Evolutionary conservation across 495 filamentous ascomycete species (phyloP).

Genomic region (Pyrenula aspistea): DNA sequence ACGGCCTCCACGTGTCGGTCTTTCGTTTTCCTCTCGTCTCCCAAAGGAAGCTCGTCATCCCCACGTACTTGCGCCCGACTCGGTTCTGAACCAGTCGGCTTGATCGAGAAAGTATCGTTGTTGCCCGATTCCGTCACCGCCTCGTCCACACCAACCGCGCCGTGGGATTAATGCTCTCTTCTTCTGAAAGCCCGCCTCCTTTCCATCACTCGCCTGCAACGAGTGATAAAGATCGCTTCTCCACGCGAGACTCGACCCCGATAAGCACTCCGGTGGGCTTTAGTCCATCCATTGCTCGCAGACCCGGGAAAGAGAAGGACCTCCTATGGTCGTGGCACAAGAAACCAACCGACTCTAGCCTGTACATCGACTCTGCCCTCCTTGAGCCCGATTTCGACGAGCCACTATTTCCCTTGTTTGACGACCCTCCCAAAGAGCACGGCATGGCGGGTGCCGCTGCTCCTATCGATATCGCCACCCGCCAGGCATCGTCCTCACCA

Average conservation of each 20-base stretch:
- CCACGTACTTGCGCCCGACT: background rate
- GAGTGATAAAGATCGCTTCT: constrained; percentile 28
- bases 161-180: constrained; percentile 31
- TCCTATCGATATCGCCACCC: constrained; percentile 55
- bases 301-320: constrained; percentile 28
- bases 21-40: background rate
- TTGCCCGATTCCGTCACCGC: background rate
- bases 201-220: constrained; percentile 24
- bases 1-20: background rate
- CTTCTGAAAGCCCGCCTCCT: constrained; percentile 26
- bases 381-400: constrained; percentile 20
- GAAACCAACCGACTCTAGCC: constrained; percentile 15
- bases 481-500: constrained; percentile 50
- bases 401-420: constrained; percentile 27
- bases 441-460: constrained; percentile 40
- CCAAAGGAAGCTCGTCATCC: background rate
- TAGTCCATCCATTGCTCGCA: constrained; percentile 25
- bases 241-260: constrained; percentile 29
- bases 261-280: constrained; percentile 32
- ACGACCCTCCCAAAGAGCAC: constrained; percentile 14
- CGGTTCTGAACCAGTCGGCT: background rate
- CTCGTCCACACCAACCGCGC: background rate
- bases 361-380: constrained; percentile 21
- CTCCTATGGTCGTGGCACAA: constrained; percentile 24
- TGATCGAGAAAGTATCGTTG: background rate